phyloP scores from a whole-genome alignment of 768 basidiomycete species.

The Fomitopsis pulvina region DNA sequence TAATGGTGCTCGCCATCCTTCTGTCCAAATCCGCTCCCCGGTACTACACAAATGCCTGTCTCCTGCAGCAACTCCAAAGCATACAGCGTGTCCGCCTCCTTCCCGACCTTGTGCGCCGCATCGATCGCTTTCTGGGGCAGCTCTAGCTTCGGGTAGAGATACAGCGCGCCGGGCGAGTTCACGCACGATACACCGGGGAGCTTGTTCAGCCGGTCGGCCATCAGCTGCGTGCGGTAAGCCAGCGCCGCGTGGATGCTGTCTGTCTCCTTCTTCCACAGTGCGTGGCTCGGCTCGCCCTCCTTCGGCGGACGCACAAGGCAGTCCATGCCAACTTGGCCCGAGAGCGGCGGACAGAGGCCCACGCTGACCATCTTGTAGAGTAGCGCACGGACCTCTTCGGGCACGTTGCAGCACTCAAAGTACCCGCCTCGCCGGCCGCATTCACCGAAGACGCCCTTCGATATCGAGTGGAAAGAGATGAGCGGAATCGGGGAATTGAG shows the following conservation, averaged over 20 bases:
- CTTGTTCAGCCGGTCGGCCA: conserved; percentile 74
- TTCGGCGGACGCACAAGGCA: conserved; percentile 81
- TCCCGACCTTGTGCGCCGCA: conserved; percentile 64
- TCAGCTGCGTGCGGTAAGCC: conserved; percentile 57
- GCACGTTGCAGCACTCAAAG: conserved; percentile 86
- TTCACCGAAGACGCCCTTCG: conserved; percentile 93
- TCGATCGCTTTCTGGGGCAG: conserved; percentile 68
- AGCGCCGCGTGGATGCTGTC: conserved; percentile 71
- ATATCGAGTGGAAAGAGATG: conserved; percentile 95
- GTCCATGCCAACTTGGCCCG: conserved; percentile 93
- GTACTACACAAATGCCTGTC: conserved; percentile 91
- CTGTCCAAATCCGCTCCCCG: conserved; percentile 94
- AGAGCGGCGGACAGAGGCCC: conserved; percentile 80
- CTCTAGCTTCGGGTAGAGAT: conserved; percentile 82
- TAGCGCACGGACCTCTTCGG: conserved; percentile 69
- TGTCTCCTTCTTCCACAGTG: conserved; percentile 80
- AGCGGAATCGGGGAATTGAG: conserved; percentile 72
- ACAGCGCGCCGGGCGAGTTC: conserved; percentile 86
- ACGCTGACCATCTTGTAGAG: conserved; percentile 97
- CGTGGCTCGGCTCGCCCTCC: conserved; percentile 67
- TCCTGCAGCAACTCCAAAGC: conserved; percentile 75
- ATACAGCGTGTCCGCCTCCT: conserved; percentile 87
- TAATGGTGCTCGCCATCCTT: conserved; percentile 87
- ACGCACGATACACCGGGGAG: conserved; percentile 90
- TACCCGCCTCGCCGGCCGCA: conserved; percentile 97